phyloP scores from a whole-genome alignment of 306 rosid species.

The Phaseolus lunatus region DNA sequence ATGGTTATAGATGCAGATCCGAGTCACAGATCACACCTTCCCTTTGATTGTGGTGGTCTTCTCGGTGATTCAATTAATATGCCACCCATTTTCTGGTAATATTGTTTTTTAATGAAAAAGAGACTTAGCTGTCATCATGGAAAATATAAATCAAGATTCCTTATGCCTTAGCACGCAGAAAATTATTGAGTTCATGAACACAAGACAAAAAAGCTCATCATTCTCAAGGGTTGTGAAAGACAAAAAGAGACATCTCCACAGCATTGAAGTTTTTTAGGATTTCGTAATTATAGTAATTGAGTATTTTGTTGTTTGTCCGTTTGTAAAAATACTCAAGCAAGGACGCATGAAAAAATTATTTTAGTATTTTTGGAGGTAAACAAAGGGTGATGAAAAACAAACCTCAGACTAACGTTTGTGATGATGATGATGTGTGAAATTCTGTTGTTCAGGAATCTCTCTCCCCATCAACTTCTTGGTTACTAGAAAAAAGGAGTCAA shows the following conservation, averaged over 20 bases:
- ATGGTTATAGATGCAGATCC: background rate
- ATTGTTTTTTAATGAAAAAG: background rate
- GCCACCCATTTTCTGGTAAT: background rate
- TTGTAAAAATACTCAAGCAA: constrained; percentile 11
- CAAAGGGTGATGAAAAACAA: background rate
- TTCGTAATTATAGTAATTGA: background rate
- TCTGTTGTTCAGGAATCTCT: background rate
- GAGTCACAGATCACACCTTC: background rate
- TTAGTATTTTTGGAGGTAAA: background rate
- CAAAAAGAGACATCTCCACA: background rate
- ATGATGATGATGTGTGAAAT: background rate
- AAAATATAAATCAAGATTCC: constrained; percentile 41
- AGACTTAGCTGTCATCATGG: constrained; percentile 25
- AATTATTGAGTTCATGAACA: background rate
- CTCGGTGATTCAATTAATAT: constrained; percentile 11
- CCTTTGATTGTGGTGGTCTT: constrained; percentile 25
- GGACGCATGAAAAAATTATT: background rate
- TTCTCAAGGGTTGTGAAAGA: constrained; percentile 2
- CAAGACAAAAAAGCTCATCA: constrained; percentile 37
- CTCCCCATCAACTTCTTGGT: background rate
- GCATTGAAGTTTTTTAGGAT: constrained; percentile 22
- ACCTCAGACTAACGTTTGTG: background rate
- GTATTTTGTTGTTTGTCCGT: background rate
- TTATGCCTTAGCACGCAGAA: constrained; percentile 19
- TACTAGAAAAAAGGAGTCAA: constrained; percentile 15